These are phyloP conservation scores for Gypsophila paniculata DNA, from an alignment of 179 eudicot species.

Conservation along the genomic window DNA sequence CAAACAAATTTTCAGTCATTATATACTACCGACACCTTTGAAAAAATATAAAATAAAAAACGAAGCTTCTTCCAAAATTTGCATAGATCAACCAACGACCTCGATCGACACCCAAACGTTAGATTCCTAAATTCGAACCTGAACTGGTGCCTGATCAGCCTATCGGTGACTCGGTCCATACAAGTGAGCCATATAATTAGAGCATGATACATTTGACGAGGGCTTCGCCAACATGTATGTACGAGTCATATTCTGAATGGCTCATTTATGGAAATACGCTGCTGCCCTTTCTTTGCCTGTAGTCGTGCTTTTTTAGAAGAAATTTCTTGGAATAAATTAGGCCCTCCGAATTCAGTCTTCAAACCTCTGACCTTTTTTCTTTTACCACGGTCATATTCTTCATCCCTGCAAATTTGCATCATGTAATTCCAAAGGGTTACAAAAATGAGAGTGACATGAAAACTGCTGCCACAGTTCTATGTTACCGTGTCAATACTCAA, in stretches of 20 bases:
- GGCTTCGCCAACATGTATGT: not conserved
- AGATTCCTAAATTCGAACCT: not conserved
- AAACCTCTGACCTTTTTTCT: slow-evolving; percentile 58
- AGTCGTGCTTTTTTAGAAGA: slow-evolving; percentile 46
- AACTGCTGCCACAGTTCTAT: not conserved
- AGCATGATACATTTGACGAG: not conserved
- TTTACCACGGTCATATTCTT: slow-evolving; percentile 84
- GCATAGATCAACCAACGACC: not conserved
- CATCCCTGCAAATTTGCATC: slow-evolving; percentile 52
- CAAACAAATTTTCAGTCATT: not conserved
- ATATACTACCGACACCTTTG: slow-evolving; percentile 8
- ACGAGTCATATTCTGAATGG: slow-evolving; percentile 47
- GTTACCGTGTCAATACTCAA: too few relatives aligned
- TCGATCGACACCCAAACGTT: slow-evolving; percentile 1
- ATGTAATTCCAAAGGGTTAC: not conserved
- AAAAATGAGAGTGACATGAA: not conserved
- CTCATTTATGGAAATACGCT: slow-evolving; percentile 34
- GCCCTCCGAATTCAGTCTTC: slow-evolving; percentile 43
- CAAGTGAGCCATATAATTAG: not conserved
- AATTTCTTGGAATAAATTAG: slow-evolving; percentile 73
- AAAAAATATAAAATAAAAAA: slow-evolving; percentile 9
- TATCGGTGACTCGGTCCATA: not conserved
- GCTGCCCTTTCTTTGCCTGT: slow-evolving; percentile 31
- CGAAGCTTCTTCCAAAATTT: slow-evolving; percentile 6
- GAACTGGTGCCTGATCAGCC: not conserved